Evolutionary conservation across 1,284 basidiomycete genomes (phyloP), one percentile per base, ranked within the genome.

Genomic region (Ceratobasidium sp.): DNA sequence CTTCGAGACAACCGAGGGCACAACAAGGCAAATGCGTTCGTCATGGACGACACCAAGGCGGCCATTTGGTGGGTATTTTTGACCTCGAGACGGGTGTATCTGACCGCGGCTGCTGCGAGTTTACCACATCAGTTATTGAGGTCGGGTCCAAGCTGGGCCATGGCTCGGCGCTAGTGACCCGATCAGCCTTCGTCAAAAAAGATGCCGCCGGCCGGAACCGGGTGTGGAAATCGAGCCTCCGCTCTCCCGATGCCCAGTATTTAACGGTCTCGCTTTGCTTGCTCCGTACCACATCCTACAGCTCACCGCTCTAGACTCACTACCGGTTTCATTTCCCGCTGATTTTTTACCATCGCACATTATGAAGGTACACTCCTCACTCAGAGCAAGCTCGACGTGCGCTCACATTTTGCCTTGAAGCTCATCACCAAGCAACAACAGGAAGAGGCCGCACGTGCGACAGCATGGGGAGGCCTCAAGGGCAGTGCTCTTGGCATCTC

Each of bases 361-460:
- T 9, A 23, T 69, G 65, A 69, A 69, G 65, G 65, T 69, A 50
- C 4, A 39, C 9, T 39, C 34, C 36, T 55, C 39, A 16, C 53
- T 8, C 16, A 9, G 36, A 18, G 18, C n/a, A n/a, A 34, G 34
- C 36, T 18, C 34, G 23, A n/a, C 34, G 16, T 14, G 28, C n/a
- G 26, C 34, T 55, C n/a, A 57, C 14, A 2, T 26, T 14, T 34
- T n/a, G 26, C 14, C n/a, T 64, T 83, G 60, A 81, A 84, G 76
- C 80, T 83, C 72, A 77, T 83, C 76, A 76, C 78, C 2, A 80
- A 80, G 55, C 77, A 77, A 26, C 82, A 83, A 43, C 80, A 81
- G 36, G 76, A 78, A 52, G 80, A 77, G 69, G 65, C 65, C 23
- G 65, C 65, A 18, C n/a, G 3, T 12, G 53, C 65, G 3, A 69